A percentile compares a stretch with the other conserved stretches of the same genome.
Evolutionary conservation across 2,329 filamentous ascomycete species (phyloP).

Genomic region (Dactylellina haptotyla): DNA sequence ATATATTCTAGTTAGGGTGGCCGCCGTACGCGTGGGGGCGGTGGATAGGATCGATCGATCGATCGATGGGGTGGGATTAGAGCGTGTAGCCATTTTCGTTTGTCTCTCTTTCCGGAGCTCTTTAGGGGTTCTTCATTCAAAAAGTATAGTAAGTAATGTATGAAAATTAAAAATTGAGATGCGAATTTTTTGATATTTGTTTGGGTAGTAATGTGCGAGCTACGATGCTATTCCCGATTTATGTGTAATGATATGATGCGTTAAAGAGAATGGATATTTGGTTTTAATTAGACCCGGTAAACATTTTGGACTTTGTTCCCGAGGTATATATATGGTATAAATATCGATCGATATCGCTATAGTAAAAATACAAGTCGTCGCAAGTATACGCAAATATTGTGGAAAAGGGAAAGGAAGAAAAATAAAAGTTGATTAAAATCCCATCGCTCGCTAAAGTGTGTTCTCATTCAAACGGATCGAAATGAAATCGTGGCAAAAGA

Average conservation of each 20-base stretch:
- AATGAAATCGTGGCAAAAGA: neutral
- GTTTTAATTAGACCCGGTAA: too few relatives aligned
- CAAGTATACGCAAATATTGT: too few relatives aligned
- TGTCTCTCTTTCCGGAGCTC: constrained; percentile 1
- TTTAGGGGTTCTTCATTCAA: neutral
- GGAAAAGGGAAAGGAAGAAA: neutral
- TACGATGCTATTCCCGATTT: too few relatives aligned
- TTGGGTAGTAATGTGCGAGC: neutral
- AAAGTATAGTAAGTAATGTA: constrained; percentile 26
- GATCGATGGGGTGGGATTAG: neutral
- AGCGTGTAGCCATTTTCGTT: neutral
- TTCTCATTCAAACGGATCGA: neutral
- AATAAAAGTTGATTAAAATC: constrained; percentile 2
- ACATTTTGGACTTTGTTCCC: too few relatives aligned
- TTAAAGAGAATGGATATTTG: too few relatives aligned
- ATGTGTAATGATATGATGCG: too few relatives aligned
- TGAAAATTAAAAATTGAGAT: constrained; percentile 1
- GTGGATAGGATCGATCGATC: too few relatives aligned
- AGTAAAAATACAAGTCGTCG: too few relatives aligned
- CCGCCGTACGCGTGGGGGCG: too few relatives aligned
- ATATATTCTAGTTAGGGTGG: too few relatives aligned
- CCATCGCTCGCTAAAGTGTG: constrained; percentile 24
- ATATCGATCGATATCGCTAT: too few relatives aligned
- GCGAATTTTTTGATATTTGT: neutral
- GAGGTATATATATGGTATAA: too few relatives aligned